Base-by-base conservation (phyloP, 208 protist species). In the Vickermania ingenoplastis region DNA sequence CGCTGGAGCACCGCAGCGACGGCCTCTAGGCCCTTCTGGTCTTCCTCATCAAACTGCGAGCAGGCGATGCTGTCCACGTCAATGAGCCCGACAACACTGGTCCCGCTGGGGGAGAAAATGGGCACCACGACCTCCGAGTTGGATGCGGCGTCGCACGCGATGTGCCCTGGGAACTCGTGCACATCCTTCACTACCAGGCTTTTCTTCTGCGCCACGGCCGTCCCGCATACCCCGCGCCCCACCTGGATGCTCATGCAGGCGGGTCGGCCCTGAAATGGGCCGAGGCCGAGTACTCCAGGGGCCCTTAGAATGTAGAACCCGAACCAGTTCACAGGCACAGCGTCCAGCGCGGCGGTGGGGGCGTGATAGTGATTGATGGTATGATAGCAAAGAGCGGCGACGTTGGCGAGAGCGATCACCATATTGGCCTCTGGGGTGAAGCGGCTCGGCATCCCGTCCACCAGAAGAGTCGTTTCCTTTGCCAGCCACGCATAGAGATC, bases 71-170 rank as follows among this genome's bases (percentile, higher is more conserved):
- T 91, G 65, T 93, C 89, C 28, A 92, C 77, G 70, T 96, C 86
- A 52, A 96, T 81, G 51, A 93, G 67, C 22, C 80, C 86, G 25
- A 92, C 55, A 1, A 93, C 67, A 53, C 75, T 72, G 3, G 77
- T 83, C 31, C 68, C 73, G 25, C 70, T 70, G 2, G 53, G 69
- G 51, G 36, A 45, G 4, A 79, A 63, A 2, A 97, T 77, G 1
- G 92, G 94, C 27, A 97, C 73, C 17, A 95, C 91, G 54, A 97
- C 81, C 75, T 97, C 94, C 3, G 92, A 89, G n/a, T 89, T 63
- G 4, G 87, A 95, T 3, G 73, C 71, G 13, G 68, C 73, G 62
- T 97, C 92, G 64, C 92, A 97, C n/a, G 93, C 93, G 58, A 98
- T 97, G 79, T 98, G 95, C 3, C 92, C 91, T n/a, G 83, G 66